These are phyloP conservation scores for Exophiala calicioides DNA, from an alignment of 2,329 filamentous ascomycete species.

Conservation along the genomic window DNA sequence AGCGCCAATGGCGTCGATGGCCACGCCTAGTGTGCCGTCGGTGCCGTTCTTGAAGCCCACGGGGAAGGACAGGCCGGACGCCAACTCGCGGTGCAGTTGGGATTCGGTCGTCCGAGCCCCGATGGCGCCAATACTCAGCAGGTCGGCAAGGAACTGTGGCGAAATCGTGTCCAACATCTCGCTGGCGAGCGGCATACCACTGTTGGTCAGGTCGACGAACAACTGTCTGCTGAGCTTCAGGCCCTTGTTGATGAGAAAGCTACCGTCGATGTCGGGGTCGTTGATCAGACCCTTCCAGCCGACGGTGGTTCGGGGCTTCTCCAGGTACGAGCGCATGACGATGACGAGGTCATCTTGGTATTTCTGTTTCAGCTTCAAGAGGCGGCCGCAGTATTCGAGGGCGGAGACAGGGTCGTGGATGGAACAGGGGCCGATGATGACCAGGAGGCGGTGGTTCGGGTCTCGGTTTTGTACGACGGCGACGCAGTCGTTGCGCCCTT, in stretches of 20 bases:
- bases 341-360: conserved; percentile 82
- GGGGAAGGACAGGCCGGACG: conserved; percentile 92
- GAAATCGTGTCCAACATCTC: conserved; percentile 99
- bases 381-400: conserved; percentile 79
- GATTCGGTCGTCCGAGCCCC: conserved; percentile 95
- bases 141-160: conserved; percentile 93
- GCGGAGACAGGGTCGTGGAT: conserved; percentile 91
- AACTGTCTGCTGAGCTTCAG: conserved; percentile 88
- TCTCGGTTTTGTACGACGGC: conserved; percentile 71
- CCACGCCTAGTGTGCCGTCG: conserved; percentile 84
- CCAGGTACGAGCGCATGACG: conserved; percentile 97
- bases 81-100: conserved; percentile 93
- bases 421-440: conserved; percentile 93
- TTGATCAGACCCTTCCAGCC: conserved; percentile 99
- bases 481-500: conserved; percentile 58
- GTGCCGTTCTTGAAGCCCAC: conserved; percentile 99
- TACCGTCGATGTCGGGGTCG: conserved; percentile 95
- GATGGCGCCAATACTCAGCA: conserved; percentile 93
- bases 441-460: conserved; percentile 76
- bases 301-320: conserved; percentile 97
- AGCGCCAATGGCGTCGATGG: conserved; percentile 92
- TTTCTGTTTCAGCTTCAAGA: conserved; percentile 76
- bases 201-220: conserved; percentile 83
- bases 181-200: conserved; percentile 90
- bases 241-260: conserved; percentile 98